Evolutionary conservation across 352 stramenopile species (phyloP).

Genomic region (Phytophthora pini): DNA sequence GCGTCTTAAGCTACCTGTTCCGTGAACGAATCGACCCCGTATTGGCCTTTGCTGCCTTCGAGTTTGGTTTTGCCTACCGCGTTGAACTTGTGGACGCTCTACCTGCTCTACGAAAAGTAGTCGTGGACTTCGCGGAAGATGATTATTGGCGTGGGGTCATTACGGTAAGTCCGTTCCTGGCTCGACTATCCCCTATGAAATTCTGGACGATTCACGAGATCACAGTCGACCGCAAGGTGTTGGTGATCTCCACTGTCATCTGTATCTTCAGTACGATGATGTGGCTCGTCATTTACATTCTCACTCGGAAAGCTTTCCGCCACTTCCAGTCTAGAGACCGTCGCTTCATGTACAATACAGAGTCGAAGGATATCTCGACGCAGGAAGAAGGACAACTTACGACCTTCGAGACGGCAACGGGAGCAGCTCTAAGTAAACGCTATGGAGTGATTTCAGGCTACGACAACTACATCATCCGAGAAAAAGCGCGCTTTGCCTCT

Average conservation of each 20-base stretch:
- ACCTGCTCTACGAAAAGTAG: slow-evolving; percentile 9
- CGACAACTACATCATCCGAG: slow-evolving; percentile 43
- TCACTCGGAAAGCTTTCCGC: slow-evolving; percentile 32
- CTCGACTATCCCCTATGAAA: slow-evolving; percentile 23
- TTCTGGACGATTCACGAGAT: slow-evolving; percentile 29
- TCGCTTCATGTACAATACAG: neutral
- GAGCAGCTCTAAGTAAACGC: slow-evolving; percentile 23
- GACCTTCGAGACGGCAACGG: slow-evolving; percentile 32
- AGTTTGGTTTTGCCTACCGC: slow-evolving; percentile 25
- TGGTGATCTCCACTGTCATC: slow-evolving; percentile 23
- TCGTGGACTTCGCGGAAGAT: slow-evolving; percentile 24
- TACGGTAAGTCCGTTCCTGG: slow-evolving; percentile 17
- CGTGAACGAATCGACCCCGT: slow-evolving; percentile 41
- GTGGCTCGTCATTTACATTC: slow-evolving; percentile 29
- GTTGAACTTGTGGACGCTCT: slow-evolving; percentile 21
- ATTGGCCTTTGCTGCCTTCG: slow-evolving; percentile 30
- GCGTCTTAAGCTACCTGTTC: slow-evolving; percentile 31
- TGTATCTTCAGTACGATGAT: slow-evolving; percentile 29
- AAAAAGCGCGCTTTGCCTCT: slow-evolving; percentile 40
- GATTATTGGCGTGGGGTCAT: slow-evolving; percentile 25
- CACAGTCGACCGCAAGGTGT: slow-evolving; percentile 6
- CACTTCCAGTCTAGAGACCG: slow-evolving; percentile 1
- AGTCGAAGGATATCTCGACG: neutral
- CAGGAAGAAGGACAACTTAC: slow-evolving; percentile 15
- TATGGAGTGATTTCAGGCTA: slow-evolving; percentile 47